These are phyloP conservation scores for Lentinula boryana DNA, from an alignment of 768 basidiomycete species.

Conservation along the genomic window DNA sequence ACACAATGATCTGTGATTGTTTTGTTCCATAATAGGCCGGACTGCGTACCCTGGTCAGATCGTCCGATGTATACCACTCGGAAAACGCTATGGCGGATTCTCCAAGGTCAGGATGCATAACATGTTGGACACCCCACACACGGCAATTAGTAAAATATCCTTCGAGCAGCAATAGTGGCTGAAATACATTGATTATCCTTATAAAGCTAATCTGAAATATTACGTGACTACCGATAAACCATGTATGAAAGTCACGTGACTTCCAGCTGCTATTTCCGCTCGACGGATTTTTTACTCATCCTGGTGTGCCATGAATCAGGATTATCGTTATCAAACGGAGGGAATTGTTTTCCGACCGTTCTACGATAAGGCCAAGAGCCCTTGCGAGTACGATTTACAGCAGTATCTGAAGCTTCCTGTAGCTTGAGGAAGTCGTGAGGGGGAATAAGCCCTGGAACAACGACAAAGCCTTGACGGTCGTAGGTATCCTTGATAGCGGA, in stretches of 20 bases:
- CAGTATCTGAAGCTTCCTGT: slow-evolving; percentile 43
- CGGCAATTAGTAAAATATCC: no score
- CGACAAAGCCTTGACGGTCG: slow-evolving; percentile 60
- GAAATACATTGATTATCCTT: no score
- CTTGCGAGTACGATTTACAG: slow-evolving; percentile 45
- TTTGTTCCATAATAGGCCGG: neutral
- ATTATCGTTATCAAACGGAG: slow-evolving; percentile 54
- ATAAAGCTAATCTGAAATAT: no score
- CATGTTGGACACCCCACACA: slow-evolving; percentile 80
- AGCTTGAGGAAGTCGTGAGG: slow-evolving; percentile 32
- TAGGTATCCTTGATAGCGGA: slow-evolving; percentile 40
- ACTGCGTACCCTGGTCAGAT: slow-evolving; percentile 28
- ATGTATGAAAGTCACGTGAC: no score
- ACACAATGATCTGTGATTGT: neutral
- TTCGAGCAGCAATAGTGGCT: no score
- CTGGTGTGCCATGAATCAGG: slow-evolving; percentile 72
- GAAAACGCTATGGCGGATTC: slow-evolving; percentile 47
- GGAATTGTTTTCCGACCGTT: slow-evolving; percentile 75
- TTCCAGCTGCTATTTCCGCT: no score
- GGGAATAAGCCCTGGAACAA: slow-evolving; percentile 51
- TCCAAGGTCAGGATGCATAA: slow-evolving; percentile 71
- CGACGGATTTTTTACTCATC: no score
- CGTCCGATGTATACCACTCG: slow-evolving; percentile 60
- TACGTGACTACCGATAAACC: no score
- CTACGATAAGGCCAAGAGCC: slow-evolving; percentile 63